Percentiles rank a stretch among this genome's conserved stretches.
phyloP scores from a whole-genome alignment of 2,329 filamentous ascomycete species.

The Scopulariopsis brevicaulis region DNA sequence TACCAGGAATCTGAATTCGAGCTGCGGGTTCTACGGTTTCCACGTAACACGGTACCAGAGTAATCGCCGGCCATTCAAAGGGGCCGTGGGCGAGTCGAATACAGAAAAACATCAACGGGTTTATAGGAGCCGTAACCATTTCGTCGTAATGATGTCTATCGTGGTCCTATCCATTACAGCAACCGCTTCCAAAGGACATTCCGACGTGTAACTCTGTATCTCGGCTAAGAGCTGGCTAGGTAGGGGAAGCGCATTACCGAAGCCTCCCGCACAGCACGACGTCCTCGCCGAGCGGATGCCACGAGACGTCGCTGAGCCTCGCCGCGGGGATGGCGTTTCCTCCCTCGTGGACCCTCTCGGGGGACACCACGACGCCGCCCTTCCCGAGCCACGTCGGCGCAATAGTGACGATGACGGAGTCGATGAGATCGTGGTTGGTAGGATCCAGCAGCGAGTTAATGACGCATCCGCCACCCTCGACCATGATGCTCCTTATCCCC shows the following conservation, averaged over 20 bases:
- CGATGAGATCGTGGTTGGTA: conserved; percentile 48
- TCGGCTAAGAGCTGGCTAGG: no score
- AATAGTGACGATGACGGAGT: conserved; percentile 77
- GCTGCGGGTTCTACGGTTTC: not conserved
- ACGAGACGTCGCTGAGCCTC: conserved; percentile 54
- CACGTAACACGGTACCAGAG: not conserved
- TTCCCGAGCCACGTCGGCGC: conserved; percentile 83
- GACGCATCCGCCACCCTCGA: conserved; percentile 76
- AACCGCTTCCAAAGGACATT: no score
- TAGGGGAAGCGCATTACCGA: not conserved
- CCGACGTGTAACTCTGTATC: no score
- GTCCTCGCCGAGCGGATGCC: conserved; percentile 73
- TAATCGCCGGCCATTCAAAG: not conserved
- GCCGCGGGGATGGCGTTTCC: conserved; percentile 48
- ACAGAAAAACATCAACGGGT: not conserved
- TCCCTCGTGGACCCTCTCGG: conserved; percentile 40
- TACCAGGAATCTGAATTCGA: not conserved
- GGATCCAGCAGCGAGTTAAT: conserved; percentile 71
- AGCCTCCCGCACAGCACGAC: conserved; percentile 68
- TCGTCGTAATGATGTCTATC: no score
- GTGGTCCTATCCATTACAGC: no score
- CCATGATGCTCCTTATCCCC: conserved; percentile 70
- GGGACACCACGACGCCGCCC: conserved; percentile 70
- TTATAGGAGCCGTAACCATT: no score
- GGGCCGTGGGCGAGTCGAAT: not conserved